phyloP scores from a whole-genome alignment of 2,329 filamentous ascomycete species.

The Tolypocladium amazonense region DNA sequence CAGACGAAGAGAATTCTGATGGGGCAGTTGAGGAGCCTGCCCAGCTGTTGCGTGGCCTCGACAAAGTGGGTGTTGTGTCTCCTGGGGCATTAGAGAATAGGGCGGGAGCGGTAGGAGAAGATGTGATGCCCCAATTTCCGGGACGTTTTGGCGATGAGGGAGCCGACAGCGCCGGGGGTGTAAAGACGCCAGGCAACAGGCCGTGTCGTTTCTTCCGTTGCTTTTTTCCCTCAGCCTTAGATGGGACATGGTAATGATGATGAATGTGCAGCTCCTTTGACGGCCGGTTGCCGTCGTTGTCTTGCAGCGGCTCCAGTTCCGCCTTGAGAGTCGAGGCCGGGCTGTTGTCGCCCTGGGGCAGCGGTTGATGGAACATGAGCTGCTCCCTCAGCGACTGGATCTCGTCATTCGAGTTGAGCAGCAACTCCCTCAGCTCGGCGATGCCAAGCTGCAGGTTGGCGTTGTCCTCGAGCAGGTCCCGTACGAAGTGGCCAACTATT shows the following conservation, averaged over 20 bases:
- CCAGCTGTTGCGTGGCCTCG: conserved; percentile 44
- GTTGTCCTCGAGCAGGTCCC: conserved; percentile 91
- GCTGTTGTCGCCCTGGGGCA: conserved; percentile 27
- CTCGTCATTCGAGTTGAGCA: conserved; percentile 86
- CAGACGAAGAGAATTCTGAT: conserved; percentile 63
- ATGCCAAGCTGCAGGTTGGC: conserved; percentile 88
- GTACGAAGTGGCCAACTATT: conserved; percentile 92
- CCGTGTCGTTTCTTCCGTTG: conserved; percentile 63
- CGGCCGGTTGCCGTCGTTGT: conserved; percentile 11
- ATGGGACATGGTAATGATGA: conserved; percentile 76
- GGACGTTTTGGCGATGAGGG: conserved; percentile 26
- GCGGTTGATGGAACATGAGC: conserved; percentile 65
- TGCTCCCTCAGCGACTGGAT: conserved; percentile 81
- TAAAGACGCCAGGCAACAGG: conserved; percentile 50
- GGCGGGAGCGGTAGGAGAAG: conserved; percentile 26
- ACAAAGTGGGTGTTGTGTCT: conserved; percentile 40
- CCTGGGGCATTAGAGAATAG: conserved; percentile 29
- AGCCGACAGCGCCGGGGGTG: conserved; percentile 33
- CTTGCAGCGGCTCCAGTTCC: conserved; percentile 51
- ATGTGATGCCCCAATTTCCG: conserved; percentile 23
- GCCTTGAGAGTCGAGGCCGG: conserved; percentile 51
- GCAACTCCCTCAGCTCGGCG: conserved; percentile 80
- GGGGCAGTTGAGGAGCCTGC: conserved; percentile 30
- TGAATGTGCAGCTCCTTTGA: conserved; percentile 83
- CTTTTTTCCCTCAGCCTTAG: conserved; percentile 50